phyloP scores from a whole-genome alignment of 164 flowering plant genomes.

The Santalum album region DNA sequence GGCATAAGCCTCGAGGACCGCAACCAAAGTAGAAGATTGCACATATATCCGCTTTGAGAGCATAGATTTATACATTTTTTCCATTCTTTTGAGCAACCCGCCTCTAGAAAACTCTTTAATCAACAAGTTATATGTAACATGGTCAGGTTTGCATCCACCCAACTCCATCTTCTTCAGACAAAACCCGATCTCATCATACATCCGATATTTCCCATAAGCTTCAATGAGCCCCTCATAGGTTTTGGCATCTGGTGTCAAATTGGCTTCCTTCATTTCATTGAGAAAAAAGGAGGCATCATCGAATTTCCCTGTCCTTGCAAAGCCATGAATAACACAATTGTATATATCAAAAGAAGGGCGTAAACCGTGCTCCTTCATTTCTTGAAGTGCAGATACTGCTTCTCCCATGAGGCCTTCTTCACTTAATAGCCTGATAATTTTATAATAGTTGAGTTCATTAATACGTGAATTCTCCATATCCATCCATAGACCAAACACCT shows the following conservation, averaged over 20 bases:
- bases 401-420: conserved; percentile 36
- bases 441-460: conserved; percentile 31
- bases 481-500: conserved; percentile 60
- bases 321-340: conserved; percentile 42
- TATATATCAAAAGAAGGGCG: conserved; percentile 28
- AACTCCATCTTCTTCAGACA: conserved; percentile 48
- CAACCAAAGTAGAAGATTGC: conserved; percentile 33
- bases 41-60: conserved; percentile 29
- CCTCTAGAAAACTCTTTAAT: conserved; percentile 40
- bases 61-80: conserved; percentile 25
- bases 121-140: conserved; percentile 44
- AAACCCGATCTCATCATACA: conserved; percentile 53
- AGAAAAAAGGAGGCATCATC: conserved; percentile 29
- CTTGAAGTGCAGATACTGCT: conserved; percentile 21
- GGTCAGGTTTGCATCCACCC: conserved; percentile 35
- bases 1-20: conserved; percentile 57
- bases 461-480: conserved; percentile 30
- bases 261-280: conserved; percentile 30
- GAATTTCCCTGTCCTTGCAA: conserved; percentile 31
- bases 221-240: conserved; percentile 45
- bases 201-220: conserved; percentile 39
- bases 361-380: conserved; percentile 27
- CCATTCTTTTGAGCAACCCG: conserved; percentile 51
- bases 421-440: conserved; percentile 29
- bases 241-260: conserved; percentile 21